Conservation (phyloP, 768 basidiomycete species). For the Macrolepiota albuminosa region DNA sequence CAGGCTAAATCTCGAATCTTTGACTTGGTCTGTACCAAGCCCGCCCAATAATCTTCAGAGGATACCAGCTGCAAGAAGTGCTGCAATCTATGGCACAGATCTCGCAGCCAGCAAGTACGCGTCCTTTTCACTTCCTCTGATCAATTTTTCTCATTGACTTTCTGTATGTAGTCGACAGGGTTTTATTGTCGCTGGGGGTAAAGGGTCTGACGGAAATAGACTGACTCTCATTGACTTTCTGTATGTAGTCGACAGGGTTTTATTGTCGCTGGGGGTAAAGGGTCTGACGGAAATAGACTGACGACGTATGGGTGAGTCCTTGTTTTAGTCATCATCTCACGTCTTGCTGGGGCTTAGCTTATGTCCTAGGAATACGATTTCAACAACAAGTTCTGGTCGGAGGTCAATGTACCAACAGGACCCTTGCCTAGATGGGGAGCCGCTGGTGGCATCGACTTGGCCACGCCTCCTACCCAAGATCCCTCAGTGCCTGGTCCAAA, state of each 20-base stretch:
- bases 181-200: conserved; percentile 72
- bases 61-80: conserved; percentile 58
- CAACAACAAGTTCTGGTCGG: conserved; percentile 70
- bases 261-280: conserved; percentile 69
- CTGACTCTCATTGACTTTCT: conserved; percentile 31
- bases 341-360: not conserved
- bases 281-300: conserved; percentile 44
- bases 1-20: conserved; percentile 59
- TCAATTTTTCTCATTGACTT: conserved; percentile 10
- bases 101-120: conserved; percentile 81
- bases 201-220: conserved; percentile 45
- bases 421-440: conserved; percentile 70
- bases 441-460: conserved; percentile 67
- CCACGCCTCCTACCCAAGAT: conserved; percentile 38
- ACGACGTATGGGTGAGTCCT: conserved; percentile 68
- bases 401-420: conserved; percentile 45
- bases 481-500: conserved; percentile 48
- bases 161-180: conserved; percentile 57
- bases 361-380: conserved; percentile 69
- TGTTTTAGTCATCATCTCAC: not conserved
- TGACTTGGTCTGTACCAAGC: conserved; percentile 55
- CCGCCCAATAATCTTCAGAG: conserved; percentile 44
- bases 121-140: conserved; percentile 1
- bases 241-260: conserved; percentile 65
- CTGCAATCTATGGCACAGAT: conserved; percentile 62